These are phyloP conservation scores for Lumnitzera racemosa DNA, from an alignment of 345 rosid genomes.

Conservation along the genomic window DNA sequence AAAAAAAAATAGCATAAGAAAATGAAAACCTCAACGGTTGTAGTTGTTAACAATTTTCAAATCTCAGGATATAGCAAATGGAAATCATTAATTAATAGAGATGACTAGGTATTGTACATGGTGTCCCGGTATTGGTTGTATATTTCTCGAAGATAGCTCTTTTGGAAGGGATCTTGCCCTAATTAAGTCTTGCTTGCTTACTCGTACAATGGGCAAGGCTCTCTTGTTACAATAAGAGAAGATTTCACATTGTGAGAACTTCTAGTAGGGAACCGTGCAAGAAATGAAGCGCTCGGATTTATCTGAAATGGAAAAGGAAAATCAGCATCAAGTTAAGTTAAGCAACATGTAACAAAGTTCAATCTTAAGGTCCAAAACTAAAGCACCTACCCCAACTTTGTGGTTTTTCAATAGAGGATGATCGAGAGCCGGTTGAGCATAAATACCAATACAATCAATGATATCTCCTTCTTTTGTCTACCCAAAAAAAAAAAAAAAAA, in stretches of 20 bases:
- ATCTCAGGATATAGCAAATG: too few species aligned
- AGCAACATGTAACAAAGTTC: background rate
- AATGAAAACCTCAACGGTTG: too few species aligned
- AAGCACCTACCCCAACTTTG: background rate
- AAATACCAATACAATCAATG: background rate
- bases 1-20: too few species aligned
- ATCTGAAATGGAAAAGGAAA: too few species aligned
- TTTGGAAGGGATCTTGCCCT: background rate
- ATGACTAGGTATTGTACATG: too few species aligned
- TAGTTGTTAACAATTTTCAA: too few species aligned
- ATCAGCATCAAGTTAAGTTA: too few species aligned
- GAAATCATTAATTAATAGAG: too few species aligned
- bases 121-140: too few species aligned
- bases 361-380: background rate
- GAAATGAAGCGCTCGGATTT: too few species aligned
- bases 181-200: slow-evolving; percentile 2
- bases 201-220: slow-evolving; percentile 4
- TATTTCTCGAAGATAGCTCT: too few species aligned
- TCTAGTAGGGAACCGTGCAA: too few species aligned
- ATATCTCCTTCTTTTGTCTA: slow-evolving; percentile 5
- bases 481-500: background rate
- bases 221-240: background rate
- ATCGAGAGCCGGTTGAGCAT: slow-evolving; percentile 2
- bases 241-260: background rate
- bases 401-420: slow-evolving; percentile 8